Evolutionary conservation across 371 early-diverging fungal species (phyloP), one percentile per base, ranked within the genome.

Genomic region (Umbelopsis sp.): DNA sequence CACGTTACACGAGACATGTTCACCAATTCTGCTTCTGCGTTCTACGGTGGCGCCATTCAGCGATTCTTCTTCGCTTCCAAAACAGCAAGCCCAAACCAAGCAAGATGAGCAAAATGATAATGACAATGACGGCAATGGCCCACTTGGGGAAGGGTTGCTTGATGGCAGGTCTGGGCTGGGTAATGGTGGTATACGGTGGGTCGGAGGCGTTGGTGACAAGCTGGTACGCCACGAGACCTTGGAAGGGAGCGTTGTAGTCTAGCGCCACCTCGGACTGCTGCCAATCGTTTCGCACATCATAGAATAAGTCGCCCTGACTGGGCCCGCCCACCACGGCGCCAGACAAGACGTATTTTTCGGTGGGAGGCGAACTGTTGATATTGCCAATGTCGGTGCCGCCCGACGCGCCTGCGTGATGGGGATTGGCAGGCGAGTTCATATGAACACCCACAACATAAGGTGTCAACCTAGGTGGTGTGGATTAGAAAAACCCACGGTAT

Each of bases 311-410:
- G 1, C 80, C 71, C 37, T 80, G 70, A 53, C 82, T 83, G 0
- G 90, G 90, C 10, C 90, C 90, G 35, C 90, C 90, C 7, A 89
- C 87, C 29, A 89, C 67, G 1, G 85, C 87, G 14, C 90, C 90
- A 69, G 86, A 87, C 11, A 89, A 71, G 0, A 80, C 70, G 69
- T 80, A 70, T 14, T 63, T 50, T 62, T 76, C 76, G 3, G 44
- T 52, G 4, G 80, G 74, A 11, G 78, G 80, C 1, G 76, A 79
- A 3, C 68, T 69, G 32, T 87, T 73, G 37, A 89, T 82, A 20
- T 81, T 78, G 5, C 65, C 72, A 3, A 80, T 66, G 50, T 79
- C 79, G 18, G 74, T 75, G 25, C 89, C 89, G 12, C 88, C 89
- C 2, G 86, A 83, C 0, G 88, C 88, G 25, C 86, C 82, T 8